Evolutionary conservation across 2,329 filamentous ascomycete species (phyloP).

Genomic region (Dactylellina leptospora): DNA sequence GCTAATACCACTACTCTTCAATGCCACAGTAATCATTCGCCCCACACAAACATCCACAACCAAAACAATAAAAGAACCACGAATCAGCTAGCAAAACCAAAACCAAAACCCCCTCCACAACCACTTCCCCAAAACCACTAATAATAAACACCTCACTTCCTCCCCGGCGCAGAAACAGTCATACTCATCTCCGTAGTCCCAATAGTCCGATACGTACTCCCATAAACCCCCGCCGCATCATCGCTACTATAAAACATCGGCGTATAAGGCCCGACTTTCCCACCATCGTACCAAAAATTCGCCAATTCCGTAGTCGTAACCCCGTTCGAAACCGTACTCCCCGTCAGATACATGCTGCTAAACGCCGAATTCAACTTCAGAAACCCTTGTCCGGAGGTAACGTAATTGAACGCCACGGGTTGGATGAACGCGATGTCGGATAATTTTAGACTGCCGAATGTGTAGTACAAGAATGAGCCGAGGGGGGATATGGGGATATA

Average conservation of each 20-base stretch:
- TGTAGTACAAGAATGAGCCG: slow-evolving; percentile 7
- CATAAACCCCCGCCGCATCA: neutral
- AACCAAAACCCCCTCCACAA: no score
- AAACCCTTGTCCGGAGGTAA: neutral
- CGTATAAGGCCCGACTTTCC: slow-evolving; percentile 16
- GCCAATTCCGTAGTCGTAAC: neutral
- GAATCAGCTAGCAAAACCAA: no score
- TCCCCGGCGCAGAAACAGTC: slow-evolving; percentile 18
- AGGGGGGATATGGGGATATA: slow-evolving; percentile 6
- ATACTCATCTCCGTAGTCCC: slow-evolving; percentile 32
- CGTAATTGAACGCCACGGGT: slow-evolving; percentile 1
- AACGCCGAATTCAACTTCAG: slow-evolving; percentile 11
- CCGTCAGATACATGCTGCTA: neutral
- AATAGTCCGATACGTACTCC: slow-evolving; percentile 8
- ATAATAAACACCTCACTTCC: no score
- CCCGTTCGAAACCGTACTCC: neutral
- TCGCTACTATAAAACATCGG: slow-evolving; percentile 10
- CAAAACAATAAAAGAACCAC: no score
- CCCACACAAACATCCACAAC: no score
- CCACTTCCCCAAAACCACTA: no score
- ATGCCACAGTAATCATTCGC: no score
- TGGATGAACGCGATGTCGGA: neutral
- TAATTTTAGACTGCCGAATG: neutral
- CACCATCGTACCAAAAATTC: slow-evolving; percentile 30
- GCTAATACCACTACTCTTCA: no score